Conservation (phyloP, 345 rosid genomes). For the Nephelium lappaceum region DNA sequence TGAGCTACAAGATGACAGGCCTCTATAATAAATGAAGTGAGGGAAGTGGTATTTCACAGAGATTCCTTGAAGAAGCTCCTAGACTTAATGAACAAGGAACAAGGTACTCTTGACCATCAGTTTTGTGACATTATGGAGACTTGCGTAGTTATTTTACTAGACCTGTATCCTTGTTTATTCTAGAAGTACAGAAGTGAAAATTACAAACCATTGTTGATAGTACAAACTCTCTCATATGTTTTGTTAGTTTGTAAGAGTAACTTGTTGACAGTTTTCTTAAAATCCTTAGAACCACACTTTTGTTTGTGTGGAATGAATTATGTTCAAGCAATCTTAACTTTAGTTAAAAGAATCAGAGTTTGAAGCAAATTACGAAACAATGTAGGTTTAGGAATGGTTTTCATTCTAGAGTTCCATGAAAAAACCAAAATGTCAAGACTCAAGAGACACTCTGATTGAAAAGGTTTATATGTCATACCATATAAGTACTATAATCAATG, state of each 20-base stretch:
- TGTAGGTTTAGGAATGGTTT: not conserved
- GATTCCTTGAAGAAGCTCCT: not conserved
- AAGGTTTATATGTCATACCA: not conserved
- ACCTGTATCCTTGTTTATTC: not conserved
- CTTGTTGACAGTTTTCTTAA: not conserved
- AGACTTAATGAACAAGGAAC: not conserved
- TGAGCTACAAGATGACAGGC: not conserved
- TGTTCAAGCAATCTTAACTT: not conserved
- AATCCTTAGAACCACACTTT: not conserved
- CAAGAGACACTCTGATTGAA: too few species aligned
- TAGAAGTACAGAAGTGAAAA: not conserved
- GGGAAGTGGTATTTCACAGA: not conserved
- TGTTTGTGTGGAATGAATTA: not conserved
- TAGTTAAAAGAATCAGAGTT: too few species aligned
- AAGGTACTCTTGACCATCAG: conserved; percentile 1
- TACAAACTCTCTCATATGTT: not conserved
- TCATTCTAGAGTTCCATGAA: not conserved
- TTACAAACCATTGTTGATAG: not conserved
- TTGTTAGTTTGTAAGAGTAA: not conserved
- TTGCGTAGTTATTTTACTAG: not conserved
- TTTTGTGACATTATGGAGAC: not conserved
- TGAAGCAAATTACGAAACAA: not conserved
- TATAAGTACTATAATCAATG: too few species aligned
- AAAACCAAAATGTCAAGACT: not conserved
- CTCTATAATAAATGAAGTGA: not conserved